These are phyloP conservation scores for Ramaria sp. DNA, from an alignment of 768 basidiomycete genomes.

Conservation along the genomic window DNA sequence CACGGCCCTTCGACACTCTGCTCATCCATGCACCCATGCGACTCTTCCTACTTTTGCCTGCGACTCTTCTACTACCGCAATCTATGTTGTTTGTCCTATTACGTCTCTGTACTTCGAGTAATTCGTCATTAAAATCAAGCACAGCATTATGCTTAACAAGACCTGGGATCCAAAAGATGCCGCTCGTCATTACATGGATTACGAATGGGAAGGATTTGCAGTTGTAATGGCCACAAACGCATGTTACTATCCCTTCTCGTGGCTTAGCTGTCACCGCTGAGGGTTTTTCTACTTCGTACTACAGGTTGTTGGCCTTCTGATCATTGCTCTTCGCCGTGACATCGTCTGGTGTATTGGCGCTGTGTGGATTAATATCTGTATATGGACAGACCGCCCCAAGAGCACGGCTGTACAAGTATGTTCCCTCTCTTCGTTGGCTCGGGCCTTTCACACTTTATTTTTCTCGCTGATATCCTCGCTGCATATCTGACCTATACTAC, in stretches of 20 bases:
- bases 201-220: constrained; percentile 66
- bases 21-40: constrained; percentile 85
- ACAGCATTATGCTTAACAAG: constrained; percentile 60
- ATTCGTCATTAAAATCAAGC: background rate
- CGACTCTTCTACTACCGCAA: constrained; percentile 27
- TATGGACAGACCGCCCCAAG: constrained; percentile 54
- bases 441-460: no score
- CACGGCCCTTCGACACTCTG: constrained; percentile 61
- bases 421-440: constrained; percentile 9
- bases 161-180: constrained; percentile 35
- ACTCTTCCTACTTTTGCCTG: constrained; percentile 42
- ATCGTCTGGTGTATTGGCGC: constrained; percentile 69
- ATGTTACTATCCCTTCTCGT: background rate
- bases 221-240: constrained; percentile 56
- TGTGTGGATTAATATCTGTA: constrained; percentile 59
- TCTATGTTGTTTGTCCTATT: constrained; percentile 42
- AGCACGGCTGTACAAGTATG: constrained; percentile 55
- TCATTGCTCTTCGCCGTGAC: constrained; percentile 49
- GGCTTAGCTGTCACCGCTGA: background rate
- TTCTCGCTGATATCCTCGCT: background rate
- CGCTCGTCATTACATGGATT: constrained; percentile 36
- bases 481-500: background rate
- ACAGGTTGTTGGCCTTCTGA: constrained; percentile 35
- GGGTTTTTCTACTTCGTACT: background rate
- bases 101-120: background rate